phyloP scores from a whole-genome alignment of 1,284 basidiomycete genomes.

The Boletus mariae region DNA sequence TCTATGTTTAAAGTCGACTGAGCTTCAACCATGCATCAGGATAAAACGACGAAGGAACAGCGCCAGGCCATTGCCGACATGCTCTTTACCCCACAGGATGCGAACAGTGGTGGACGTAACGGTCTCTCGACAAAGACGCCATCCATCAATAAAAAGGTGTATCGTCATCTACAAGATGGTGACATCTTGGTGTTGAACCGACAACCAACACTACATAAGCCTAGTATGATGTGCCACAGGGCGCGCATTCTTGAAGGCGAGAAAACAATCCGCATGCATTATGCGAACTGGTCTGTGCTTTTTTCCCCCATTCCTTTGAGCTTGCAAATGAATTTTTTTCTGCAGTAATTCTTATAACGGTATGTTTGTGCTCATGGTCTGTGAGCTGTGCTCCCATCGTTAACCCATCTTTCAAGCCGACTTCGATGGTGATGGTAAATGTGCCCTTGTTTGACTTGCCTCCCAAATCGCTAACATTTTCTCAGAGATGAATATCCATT shows the following conservation, averaged over 20 bases:
- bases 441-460: slow-evolving; percentile 1
- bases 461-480: slow-evolving; percentile 14
- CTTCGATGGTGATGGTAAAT: slow-evolving; percentile 94
- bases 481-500: slow-evolving; percentile 98
- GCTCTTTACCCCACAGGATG: slow-evolving; percentile 88
- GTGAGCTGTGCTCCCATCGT: slow-evolving; percentile 8
- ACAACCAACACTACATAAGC: slow-evolving; percentile 98
- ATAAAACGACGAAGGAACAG: slow-evolving; percentile 83
- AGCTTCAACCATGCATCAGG: slow-evolving; percentile 43
- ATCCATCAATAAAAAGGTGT: slow-evolving; percentile 94
- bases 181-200: slow-evolving; percentile 97
- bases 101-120: slow-evolving; percentile 47
- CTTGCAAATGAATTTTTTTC: slow-evolving; percentile 5
- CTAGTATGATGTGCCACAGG: slow-evolving; percentile 99
- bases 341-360: slow-evolving; percentile 95
- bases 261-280: slow-evolving; percentile 99
- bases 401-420: slow-evolving; percentile 61
- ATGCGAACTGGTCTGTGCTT: slow-evolving; percentile 87
- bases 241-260: slow-evolving; percentile 92
- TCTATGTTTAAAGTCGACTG: background rate
- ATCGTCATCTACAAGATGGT: slow-evolving; percentile 92
- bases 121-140: slow-evolving; percentile 70
- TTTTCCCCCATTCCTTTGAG: background rate
- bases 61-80: slow-evolving; percentile 97
- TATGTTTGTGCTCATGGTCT: slow-evolving; percentile 34